Evolutionary conservation across 306 rosid species (phyloP).

Genomic region (Rosa lucieae): DNA sequence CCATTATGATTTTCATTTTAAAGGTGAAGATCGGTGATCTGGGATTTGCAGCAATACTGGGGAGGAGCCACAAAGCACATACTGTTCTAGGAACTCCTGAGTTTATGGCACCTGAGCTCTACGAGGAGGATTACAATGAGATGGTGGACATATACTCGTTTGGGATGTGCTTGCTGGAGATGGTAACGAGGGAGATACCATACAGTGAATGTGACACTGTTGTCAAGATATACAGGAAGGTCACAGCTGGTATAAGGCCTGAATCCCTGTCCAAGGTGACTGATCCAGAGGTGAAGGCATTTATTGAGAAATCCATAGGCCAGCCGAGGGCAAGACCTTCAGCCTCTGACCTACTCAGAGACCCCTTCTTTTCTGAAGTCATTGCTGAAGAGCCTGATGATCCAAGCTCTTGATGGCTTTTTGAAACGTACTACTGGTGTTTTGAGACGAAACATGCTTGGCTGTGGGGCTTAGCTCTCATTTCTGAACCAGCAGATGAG

Average conservation of each 20-base stretch:
- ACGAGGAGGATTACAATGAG: constrained; percentile 92
- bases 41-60: constrained; percentile 89
- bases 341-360: constrained; percentile 78
- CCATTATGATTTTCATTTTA: constrained; percentile 10
- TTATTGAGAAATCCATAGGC: constrained; percentile 79
- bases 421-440: not conserved
- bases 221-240: constrained; percentile 86
- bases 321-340: constrained; percentile 90
- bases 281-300: constrained; percentile 66
- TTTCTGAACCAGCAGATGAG: constrained; percentile 12
- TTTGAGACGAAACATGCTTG: not conserved
- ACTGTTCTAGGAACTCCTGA: constrained; percentile 89
- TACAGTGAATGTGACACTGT: constrained; percentile 85
- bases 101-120: constrained; percentile 94
- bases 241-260: constrained; percentile 70
- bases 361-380: constrained; percentile 75
- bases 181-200: constrained; percentile 89
- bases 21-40: constrained; percentile 89
- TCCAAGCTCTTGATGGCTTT: constrained; percentile 21
- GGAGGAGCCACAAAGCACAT: constrained; percentile 80
- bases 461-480: not conserved
- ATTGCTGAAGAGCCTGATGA: constrained; percentile 40
- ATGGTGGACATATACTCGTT: constrained; percentile 97
- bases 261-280: constrained; percentile 56
- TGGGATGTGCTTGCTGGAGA: constrained; percentile 92